Conservation (phyloP, 2,329 filamentous ascomycete genomes). For the Hypocreales sp. region DNA sequence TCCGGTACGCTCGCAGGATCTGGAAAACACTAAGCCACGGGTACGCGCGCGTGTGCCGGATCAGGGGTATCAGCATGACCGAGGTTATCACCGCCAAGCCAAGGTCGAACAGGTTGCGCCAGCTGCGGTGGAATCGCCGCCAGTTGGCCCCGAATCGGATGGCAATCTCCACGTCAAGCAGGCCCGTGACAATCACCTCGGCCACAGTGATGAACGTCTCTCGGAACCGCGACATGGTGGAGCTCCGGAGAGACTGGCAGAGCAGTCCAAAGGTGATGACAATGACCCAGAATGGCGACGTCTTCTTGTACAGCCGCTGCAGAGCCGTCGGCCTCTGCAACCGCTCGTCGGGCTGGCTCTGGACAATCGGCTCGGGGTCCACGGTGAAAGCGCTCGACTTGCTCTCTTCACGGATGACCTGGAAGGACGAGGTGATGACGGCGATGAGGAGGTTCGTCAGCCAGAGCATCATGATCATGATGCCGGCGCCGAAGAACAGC, state of each 20-base stretch:
- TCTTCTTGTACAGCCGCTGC: conserved; percentile 61
- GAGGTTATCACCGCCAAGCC: conserved; percentile 65
- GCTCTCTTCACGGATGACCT: conserved; percentile 94
- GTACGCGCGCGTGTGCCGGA: conserved; percentile 61
- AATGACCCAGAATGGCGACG: conserved; percentile 60
- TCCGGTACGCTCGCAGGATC: conserved; percentile 78
- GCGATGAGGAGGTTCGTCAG: conserved; percentile 88
- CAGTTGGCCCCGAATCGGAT: conserved; percentile 67
- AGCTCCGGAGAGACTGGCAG: conserved; percentile 61
- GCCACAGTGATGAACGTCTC: conserved; percentile 51
- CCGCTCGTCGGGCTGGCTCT: conserved; percentile 21
- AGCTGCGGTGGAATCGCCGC: conserved; percentile 60
- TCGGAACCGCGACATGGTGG: conserved; percentile 51
- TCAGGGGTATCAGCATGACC: conserved; percentile 71
- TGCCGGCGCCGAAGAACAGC: conserved; percentile 57
- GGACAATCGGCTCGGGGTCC: conserved; percentile 36
- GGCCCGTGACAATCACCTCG: conserved; percentile 60
- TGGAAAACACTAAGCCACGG: conserved; percentile 88
- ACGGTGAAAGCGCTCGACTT: conserved; percentile 84
- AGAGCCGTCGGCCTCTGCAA: conserved; percentile 28
- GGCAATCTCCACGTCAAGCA: conserved; percentile 70
- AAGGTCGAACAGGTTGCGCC: conserved; percentile 68
- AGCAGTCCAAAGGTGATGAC: conserved; percentile 72
- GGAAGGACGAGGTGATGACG: conserved; percentile 96
- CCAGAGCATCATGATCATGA: conserved; percentile 92